phyloP scores from a whole-genome alignment of 2,329 filamentous ascomycete genomes.

The Paecilomyces sp. region DNA sequence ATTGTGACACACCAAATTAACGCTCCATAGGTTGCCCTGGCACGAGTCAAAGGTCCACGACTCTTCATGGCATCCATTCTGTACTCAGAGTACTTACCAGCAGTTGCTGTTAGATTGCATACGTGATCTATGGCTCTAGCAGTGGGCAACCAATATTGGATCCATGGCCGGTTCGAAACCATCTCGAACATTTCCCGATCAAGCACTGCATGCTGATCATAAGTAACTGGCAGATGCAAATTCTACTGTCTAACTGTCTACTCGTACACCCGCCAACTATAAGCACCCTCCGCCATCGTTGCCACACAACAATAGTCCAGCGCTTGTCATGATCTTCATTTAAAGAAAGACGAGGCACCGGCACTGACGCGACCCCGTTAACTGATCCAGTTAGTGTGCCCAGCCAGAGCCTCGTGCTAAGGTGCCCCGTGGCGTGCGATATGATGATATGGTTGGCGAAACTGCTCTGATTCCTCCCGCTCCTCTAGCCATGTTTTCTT shows the following conservation, averaged over 20 bases:
- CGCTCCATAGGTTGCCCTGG: no score
- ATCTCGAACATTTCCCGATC: background rate
- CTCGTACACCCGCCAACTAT: no score
- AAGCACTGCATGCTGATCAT: background rate
- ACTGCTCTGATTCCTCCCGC: background rate
- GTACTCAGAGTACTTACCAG: no score
- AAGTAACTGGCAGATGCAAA: background rate
- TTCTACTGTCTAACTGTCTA: background rate
- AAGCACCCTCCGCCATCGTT: no score
- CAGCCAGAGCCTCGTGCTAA: background rate
- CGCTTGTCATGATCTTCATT: no score
- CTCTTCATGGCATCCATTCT: no score
- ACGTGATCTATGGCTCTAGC: background rate
- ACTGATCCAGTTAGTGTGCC: background rate
- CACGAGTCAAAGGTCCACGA: no score
- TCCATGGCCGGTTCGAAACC: background rate
- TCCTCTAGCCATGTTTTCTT: background rate
- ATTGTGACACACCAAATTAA: no score
- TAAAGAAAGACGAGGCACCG: no score
- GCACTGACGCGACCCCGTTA: background rate
- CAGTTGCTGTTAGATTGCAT: background rate
- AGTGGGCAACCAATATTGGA: background rate
- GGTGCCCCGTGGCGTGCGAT: background rate
- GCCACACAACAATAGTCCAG: no score
- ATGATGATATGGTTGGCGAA: background rate